Conservation (phyloP, 257 asterid genomes). For the Handroanthus guayacan region DNA sequence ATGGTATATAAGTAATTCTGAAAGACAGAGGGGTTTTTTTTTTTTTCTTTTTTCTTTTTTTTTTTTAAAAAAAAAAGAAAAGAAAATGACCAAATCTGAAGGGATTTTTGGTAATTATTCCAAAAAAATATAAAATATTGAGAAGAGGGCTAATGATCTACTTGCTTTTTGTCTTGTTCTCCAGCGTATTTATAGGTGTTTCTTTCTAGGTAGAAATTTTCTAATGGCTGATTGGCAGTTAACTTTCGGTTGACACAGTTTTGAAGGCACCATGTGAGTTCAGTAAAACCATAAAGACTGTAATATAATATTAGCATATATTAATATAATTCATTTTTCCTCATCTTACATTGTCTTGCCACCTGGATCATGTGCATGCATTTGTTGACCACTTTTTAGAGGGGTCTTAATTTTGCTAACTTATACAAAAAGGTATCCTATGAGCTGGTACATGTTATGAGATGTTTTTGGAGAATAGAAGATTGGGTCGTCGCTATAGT, state of each 20-base stretch:
- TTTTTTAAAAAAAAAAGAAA: too few relatives aligned
- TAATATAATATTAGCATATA: background rate
- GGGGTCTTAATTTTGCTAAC: background rate
- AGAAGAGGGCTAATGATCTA: background rate
- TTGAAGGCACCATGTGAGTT: conserved; percentile 34
- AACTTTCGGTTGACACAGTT: conserved; percentile 53
- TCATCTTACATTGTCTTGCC: background rate
- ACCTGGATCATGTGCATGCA: conserved; percentile 5
- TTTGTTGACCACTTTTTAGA: conserved; percentile 8
- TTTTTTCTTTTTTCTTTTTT: too few relatives aligned
- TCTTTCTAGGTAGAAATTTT: conserved; percentile 3
- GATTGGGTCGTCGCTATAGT: too few relatives aligned
- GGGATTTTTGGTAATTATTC: too few relatives aligned
- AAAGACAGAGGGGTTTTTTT: too few relatives aligned
- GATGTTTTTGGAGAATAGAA: too few relatives aligned
- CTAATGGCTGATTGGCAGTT: conserved; percentile 40
- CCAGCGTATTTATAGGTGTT: conserved; percentile 3
- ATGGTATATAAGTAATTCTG: too few relatives aligned
- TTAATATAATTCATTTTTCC: background rate
- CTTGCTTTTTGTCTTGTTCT: conserved; percentile 27
- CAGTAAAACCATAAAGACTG: background rate
- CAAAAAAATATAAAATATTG: too few relatives aligned
- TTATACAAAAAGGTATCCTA: too few relatives aligned
- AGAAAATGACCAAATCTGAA: background rate
- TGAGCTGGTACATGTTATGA: too few relatives aligned